Percentiles rank a stretch among this genome's conserved stretches.
Evolutionary conservation across 805 yeast species (phyloP).

Genomic region (Torulaspora delbrueckii): DNA sequence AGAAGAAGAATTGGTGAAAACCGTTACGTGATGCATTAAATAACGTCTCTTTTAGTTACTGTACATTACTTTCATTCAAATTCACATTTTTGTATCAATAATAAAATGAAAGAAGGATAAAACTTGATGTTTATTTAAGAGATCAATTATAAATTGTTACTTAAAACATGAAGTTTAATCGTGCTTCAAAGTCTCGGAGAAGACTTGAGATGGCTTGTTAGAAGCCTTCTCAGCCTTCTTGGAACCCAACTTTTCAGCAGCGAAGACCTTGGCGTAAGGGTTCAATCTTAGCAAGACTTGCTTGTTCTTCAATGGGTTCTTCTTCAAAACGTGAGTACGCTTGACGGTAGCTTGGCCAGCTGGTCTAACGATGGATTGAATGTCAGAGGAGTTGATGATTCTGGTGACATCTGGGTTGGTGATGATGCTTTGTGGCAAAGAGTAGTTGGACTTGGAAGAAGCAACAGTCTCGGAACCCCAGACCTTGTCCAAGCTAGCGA

Average conservation of each 20-base stretch:
- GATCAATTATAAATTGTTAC: conserved; percentile 1
- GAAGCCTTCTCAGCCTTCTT: conserved; percentile 63
- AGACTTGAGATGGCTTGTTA: conserved; percentile 67
- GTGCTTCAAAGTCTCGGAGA: conserved; percentile 62
- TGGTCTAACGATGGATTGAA: conserved; percentile 94
- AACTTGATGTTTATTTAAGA: background rate
- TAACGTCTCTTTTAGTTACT: background rate
- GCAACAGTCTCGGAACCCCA: conserved; percentile 90
- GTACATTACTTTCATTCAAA: conserved; percentile 3
- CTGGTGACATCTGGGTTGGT: conserved; percentile 94
- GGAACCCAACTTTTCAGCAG: conserved; percentile 87
- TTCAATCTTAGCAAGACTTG: conserved; percentile 95
- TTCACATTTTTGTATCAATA: background rate
- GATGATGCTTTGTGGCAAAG: conserved; percentile 91
- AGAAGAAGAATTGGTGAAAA: conserved; percentile 57
- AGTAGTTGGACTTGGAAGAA: conserved; percentile 81
- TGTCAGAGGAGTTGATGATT: conserved; percentile 97
- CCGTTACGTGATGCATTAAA: conserved; percentile 66
- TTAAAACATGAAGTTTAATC: conserved; percentile 37
- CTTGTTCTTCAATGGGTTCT: conserved; percentile 99
- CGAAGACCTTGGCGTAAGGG: conserved; percentile 98
- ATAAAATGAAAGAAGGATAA: background rate
- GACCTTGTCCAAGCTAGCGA: conserved; percentile 91
- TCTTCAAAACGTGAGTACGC: conserved; percentile 94
- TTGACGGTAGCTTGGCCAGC: conserved; percentile 92